Percentiles rank a stretch among this genome's conserved stretches.
Evolutionary conservation across 2,329 filamentous ascomycete genomes (phyloP).

Genomic region (Aspergillus ruber): DNA sequence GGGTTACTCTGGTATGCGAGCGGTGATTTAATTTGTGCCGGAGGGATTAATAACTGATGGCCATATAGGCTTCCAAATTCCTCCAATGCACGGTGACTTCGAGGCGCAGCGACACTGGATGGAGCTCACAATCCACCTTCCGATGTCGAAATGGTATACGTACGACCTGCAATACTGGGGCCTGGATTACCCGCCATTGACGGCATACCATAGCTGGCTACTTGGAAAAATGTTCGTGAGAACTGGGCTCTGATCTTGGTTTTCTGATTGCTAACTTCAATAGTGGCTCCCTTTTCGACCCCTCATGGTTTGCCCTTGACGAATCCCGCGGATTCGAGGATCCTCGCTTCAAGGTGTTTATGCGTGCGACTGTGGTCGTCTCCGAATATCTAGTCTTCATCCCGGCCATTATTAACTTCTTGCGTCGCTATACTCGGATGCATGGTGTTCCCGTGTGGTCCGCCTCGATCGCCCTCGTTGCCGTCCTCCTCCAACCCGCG

Average conservation of each 20-base stretch:
- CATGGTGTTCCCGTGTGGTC: constrained; percentile 76
- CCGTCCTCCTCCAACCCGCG: constrained; percentile 84
- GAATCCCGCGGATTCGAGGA: constrained; percentile 77
- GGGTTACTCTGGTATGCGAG: constrained; percentile 75
- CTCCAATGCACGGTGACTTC: constrained; percentile 94
- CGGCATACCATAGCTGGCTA: constrained; percentile 97
- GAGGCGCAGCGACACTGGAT: constrained; percentile 99
- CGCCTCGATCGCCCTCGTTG: constrained; percentile 74
- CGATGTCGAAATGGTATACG: constrained; percentile 94
- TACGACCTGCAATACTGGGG: constrained; percentile 98
- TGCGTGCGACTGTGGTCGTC: constrained; percentile 84
- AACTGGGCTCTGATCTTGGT: constrained; percentile 4
- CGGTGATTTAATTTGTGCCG: not conserved
- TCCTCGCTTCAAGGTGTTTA: constrained; percentile 78
- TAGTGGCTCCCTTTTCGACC: constrained; percentile 67
- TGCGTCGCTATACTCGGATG: constrained; percentile 70
- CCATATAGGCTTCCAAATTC: constrained; percentile 61
- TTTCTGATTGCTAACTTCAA: constrained; percentile 10
- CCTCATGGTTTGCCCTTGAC: constrained; percentile 80
- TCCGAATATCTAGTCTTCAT: constrained; percentile 89
- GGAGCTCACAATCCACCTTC: constrained; percentile 86
- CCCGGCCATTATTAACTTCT: constrained; percentile 77
- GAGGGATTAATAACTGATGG: not conserved
- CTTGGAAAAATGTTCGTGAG: constrained; percentile 66
- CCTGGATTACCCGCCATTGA: constrained; percentile 92